Base-by-base conservation (phyloP, 306 rosid genomes). In the Rosa lucieae region DNA sequence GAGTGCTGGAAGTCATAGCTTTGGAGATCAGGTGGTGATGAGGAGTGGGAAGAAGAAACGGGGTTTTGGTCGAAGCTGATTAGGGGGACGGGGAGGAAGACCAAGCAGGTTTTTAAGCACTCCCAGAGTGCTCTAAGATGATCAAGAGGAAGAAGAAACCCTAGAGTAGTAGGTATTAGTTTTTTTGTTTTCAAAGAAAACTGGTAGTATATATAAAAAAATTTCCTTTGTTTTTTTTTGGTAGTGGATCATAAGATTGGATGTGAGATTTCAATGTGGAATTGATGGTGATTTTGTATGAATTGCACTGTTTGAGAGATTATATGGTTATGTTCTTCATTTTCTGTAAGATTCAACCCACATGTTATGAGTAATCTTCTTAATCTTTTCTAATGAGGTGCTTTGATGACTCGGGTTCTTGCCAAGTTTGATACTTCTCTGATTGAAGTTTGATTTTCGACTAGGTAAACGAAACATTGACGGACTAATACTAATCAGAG, bases 1-100 rank as follows among this genome's bases (percentile, higher is more conserved):
- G 81, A 78, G 77, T 43, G 73, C n/a, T 11, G 13, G 39, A 14
- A 37, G 37, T 63, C 61, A 29, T 40, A 35, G 21, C 18, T 75
- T 62, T 39, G 82, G 49, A 12, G 69, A 65, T 21, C 51, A 77
- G 12, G 51, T 15, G 29, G 46, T 48, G 58, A 59, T n/a, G 51
- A 80, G 21, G 5, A 65, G n/a, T 2, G 66, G 72, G 70, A 70
- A 78, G 68, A 69, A 55, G 26, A 78, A 78, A 44, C 83, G 75
- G 40, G 90, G 58, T 79, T 93, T 78, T 93, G 97, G 97, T 88
- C 92, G 10, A 93, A 86, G 87, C 73, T 91, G 52, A 75, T 93
- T 46, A 74, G 81, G 78, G 72, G 85, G 8, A 82, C 88, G 62
- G 84, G 85, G 81, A 92, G 77, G 83, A 84, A 74, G 66, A 84